Percentiles rank a stretch among this genome's conserved stretches.
These are phyloP conservation scores for Nakazawaea laoshanensis DNA, from an alignment of 805 yeast genomes.

Conservation along the genomic window DNA sequence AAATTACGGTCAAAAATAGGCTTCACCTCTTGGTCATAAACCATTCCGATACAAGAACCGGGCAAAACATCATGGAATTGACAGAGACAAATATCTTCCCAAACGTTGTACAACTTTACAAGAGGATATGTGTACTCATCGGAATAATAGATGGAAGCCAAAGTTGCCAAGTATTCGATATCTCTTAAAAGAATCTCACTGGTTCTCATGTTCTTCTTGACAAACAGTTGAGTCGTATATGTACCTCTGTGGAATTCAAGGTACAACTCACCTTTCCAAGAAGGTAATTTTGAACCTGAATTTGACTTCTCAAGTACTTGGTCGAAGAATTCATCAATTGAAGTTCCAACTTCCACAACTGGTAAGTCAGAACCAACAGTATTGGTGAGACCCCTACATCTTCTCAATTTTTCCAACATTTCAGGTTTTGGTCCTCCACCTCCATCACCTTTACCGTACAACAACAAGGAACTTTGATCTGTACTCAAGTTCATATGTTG, in stretches of 20 bases:
- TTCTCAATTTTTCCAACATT: conserved; percentile 86
- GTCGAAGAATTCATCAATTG: conserved; percentile 77
- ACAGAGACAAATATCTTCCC: conserved; percentile 86
- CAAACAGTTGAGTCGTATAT: conserved; percentile 87
- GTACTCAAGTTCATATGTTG: conserved; percentile 81
- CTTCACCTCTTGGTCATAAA: conserved; percentile 79
- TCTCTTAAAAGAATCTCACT: conserved; percentile 77
- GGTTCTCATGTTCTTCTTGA: conserved; percentile 71
- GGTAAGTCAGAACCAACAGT: conserved; percentile 72
- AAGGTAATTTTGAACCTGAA: conserved; percentile 60
- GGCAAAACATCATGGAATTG: conserved; percentile 98
- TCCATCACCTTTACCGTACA: conserved; percentile 95
- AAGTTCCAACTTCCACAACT: conserved; percentile 65
- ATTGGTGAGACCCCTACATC: conserved; percentile 83
- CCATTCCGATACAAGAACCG: conserved; percentile 92
- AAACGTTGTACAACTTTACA: conserved; percentile 54
- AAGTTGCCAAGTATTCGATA: conserved; percentile 74
- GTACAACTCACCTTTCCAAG: conserved; percentile 92
- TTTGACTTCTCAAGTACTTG: conserved; percentile 53
- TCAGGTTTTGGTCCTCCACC: conserved; percentile 97
- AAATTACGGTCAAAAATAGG: conserved; percentile 63
- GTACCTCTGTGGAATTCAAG: conserved; percentile 96
- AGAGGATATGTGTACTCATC: conserved; percentile 63
- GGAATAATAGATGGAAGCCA: conserved; percentile 49
- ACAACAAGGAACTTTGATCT: conserved; percentile 71